Evolutionary conservation across 768 basidiomycete species (phyloP).

Genomic region (Tricholoma saponaceum): DNA sequence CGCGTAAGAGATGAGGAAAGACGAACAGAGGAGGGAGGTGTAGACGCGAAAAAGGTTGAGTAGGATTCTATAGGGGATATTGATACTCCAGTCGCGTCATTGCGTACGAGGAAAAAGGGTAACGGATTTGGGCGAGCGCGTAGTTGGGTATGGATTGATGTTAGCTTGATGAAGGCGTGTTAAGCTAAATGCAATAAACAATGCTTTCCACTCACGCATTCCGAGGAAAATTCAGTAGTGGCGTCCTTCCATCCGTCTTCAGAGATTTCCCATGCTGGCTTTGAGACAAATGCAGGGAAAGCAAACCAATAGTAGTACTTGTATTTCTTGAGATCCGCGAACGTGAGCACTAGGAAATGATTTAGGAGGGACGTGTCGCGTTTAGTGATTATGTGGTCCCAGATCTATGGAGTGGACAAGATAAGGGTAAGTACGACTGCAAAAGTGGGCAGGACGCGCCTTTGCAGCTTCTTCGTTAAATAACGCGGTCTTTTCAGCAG

Average conservation of each 20-base stretch:
- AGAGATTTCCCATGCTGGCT: slow-evolving; percentile 86
- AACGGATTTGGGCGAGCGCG: slow-evolving; percentile 28
- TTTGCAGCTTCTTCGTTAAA: slow-evolving; percentile 71
- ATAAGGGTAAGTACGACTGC: neutral
- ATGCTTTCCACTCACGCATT: slow-evolving; percentile 30
- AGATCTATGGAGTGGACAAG: slow-evolving; percentile 46
- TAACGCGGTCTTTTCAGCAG: slow-evolving; percentile 81
- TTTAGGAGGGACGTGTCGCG: slow-evolving; percentile 57
- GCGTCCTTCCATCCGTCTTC: slow-evolving; percentile 56
- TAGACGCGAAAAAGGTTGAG: slow-evolving; percentile 49
- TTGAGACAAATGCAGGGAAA: slow-evolving; percentile 87
- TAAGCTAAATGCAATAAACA: neutral
- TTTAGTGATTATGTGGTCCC: slow-evolving; percentile 52
- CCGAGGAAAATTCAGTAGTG: slow-evolving; percentile 35
- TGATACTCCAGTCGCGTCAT: slow-evolving; percentile 27
- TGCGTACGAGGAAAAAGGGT: slow-evolving; percentile 63
- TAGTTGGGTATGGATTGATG: slow-evolving; percentile 49
- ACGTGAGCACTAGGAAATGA: slow-evolving; percentile 87
- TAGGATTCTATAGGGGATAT: slow-evolving; percentile 57
- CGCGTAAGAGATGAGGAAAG: neutral
- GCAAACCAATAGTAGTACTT: slow-evolving; percentile 98
- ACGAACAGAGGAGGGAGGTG: slow-evolving; percentile 11
- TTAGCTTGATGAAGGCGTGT: slow-evolving; percentile 34
- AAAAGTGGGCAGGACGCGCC: slow-evolving; percentile 27
- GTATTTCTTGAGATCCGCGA: slow-evolving; percentile 97